A percentile compares a stretch with the other conserved stretches of the same genome.
These are phyloP conservation scores for Cercospora sesami DNA, from an alignment of 2,329 filamentous ascomycete species.

Conservation along the genomic window DNA sequence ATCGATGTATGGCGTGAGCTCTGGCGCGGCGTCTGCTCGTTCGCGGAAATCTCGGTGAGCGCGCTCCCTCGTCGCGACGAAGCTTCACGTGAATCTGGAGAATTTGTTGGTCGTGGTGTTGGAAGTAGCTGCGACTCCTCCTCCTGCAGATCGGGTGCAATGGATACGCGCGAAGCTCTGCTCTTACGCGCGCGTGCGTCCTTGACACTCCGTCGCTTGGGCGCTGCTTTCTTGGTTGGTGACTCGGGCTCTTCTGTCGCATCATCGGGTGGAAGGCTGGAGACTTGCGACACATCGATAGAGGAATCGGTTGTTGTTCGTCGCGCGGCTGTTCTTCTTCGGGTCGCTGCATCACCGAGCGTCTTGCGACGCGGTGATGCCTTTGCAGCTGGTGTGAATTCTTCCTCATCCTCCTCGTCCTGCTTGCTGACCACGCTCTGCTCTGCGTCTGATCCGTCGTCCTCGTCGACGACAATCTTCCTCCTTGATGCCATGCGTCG, in stretches of 20 bases:
- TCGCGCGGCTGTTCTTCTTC: constrained; percentile 43
- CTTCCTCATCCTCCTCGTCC: constrained; percentile 65
- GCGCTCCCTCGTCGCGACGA: constrained; percentile 55
- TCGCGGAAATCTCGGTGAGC: constrained; percentile 66
- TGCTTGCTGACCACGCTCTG: constrained; percentile 56
- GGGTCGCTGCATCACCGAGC: constrained; percentile 50
- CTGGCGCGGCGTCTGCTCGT: constrained; percentile 55
- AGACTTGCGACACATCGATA: constrained; percentile 61
- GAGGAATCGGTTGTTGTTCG: constrained; percentile 52
- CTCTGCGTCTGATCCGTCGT: constrained; percentile 60
- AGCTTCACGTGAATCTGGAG: constrained; percentile 34
- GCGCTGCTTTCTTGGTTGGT: constrained; percentile 59
- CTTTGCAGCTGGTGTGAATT: constrained; percentile 72
- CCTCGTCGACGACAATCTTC: constrained; percentile 74
- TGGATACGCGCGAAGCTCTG: constrained; percentile 41
- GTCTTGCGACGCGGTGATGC: constrained; percentile 59
- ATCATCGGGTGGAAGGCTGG: constrained; percentile 58
- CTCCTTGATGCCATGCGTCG: constrained; percentile 65
- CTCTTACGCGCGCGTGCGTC: constrained; percentile 52
- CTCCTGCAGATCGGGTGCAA: constrained; percentile 40
- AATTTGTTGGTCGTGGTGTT: constrained; percentile 52
- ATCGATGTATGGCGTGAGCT: constrained; percentile 23
- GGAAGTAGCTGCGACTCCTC: constrained; percentile 42
- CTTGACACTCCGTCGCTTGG: constrained; percentile 63
- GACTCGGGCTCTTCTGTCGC: constrained; percentile 52